Base-by-base conservation (phyloP, 257 asterid genomes). In the Nicotiana tomentosiformis region DNA sequence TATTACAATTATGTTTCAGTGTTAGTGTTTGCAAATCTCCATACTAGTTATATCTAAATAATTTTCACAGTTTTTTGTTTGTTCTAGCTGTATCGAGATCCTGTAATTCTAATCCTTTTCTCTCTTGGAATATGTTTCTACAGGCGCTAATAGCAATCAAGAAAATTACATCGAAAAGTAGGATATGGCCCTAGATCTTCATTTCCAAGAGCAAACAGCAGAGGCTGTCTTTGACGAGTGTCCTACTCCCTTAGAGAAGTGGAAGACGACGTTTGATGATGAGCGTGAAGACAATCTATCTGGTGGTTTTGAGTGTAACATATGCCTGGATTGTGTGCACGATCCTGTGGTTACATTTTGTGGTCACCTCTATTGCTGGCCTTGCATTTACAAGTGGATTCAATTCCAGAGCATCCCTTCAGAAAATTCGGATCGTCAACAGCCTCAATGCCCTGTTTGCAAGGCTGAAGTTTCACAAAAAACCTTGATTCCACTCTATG, bases 301-400 rank as follows among this genome's bases (percentile, higher is more conserved):
- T 0, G 67, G 87, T 6, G 92, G 91, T 58, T 90, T 94, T 51
- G 95, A 94, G 33, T 94, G 98, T 81, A 93, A 93, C 84, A 94
- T 94, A 29, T 94, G 98, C 83, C 87, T 94, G 4, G 98, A 91
- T 39, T 80, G 82, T 3, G 96, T 88, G 76, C 89, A 83, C 58
- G 98, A 94, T 80, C 98, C 98, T 0, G 97, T 94, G 5, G 94
- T 94, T 69, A 94, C 98, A 4, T 83, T 94, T 35, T 92, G 98
- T 5, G 98, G 98, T 18, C 98, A 94, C 86, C 95, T 94, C 81
- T 94, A 89, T 29, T 94, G 98, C 23, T 94, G 98, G 98, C 98
- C 96, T 3, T 94, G 98, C 78, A 92, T 94, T 15, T 94, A 94
- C 88, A 86, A 87, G 46, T 94, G 98, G 98, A 90, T 93, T 12